These are phyloP conservation scores for Metarhizium rileyi DNA, from an alignment of 2,329 filamentous ascomycete genomes.

Conservation along the genomic window DNA sequence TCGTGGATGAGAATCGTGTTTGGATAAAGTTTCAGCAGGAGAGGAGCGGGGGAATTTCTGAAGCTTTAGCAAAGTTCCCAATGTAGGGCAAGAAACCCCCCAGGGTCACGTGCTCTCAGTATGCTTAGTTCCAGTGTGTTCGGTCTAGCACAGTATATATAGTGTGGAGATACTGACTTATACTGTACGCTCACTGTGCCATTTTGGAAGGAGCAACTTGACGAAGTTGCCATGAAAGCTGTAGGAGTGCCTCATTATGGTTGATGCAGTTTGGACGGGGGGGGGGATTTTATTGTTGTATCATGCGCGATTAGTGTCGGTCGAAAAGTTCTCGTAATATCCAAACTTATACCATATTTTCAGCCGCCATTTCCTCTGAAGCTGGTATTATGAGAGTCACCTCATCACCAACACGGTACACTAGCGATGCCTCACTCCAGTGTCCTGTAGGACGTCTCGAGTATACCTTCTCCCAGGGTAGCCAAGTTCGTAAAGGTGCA, in stretches of 20 bases:
- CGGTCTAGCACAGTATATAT: not conserved
- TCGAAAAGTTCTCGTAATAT: too few relatives aligned
- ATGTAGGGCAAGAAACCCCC: conserved; percentile 29
- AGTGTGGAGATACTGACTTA: not conserved
- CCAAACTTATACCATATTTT: not conserved
- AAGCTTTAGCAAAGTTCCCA: conserved; percentile 19
- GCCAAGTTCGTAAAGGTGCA: conserved; percentile 4
- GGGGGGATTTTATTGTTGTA: not conserved
- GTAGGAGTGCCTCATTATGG: not conserved
- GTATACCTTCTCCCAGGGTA: conserved; percentile 2
- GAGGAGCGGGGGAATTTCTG: conserved; percentile 18
- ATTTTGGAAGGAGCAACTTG: not conserved
- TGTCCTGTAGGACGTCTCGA: conserved; percentile 3
- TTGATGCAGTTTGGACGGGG: not conserved
- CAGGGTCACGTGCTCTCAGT: conserved; percentile 21
- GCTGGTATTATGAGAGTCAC: not conserved
- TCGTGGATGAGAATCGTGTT: conserved; percentile 37
- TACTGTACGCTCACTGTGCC: not conserved
- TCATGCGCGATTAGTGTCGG: too few relatives aligned
- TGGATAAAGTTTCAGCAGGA: conserved; percentile 29
- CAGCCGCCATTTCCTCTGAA: not conserved
- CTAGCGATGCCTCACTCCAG: not conserved
- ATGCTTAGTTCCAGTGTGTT: not conserved
- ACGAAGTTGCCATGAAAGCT: not conserved
- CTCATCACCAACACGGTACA: not conserved